Evolutionary conservation across 2,329 filamentous ascomycete genomes (phyloP).

Genomic region (Alternaria consortialis): DNA sequence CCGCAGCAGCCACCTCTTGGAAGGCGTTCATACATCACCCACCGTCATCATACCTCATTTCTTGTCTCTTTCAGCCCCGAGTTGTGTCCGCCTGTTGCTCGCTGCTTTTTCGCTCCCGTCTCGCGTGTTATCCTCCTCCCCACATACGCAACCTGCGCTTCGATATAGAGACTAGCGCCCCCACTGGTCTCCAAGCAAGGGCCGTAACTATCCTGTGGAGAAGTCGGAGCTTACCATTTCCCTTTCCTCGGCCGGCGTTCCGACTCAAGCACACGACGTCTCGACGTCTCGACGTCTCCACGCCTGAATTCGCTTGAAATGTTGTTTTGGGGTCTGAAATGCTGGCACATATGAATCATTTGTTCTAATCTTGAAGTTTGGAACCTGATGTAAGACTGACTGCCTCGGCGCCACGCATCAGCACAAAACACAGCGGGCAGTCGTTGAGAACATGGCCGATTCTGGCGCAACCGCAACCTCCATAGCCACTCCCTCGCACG

Average conservation of each 20-base stretch:
- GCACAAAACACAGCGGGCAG: constrained; percentile 28
- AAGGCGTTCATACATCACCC: constrained; percentile 20
- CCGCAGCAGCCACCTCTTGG: constrained; percentile 14
- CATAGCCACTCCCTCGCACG: constrained; percentile 41
- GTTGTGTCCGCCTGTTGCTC: not conserved
- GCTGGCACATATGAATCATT: constrained; percentile 12
- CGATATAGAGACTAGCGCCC: constrained; percentile 26
- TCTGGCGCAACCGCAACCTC: constrained; percentile 38
- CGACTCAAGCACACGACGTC: constrained; percentile 19
- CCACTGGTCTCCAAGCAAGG: constrained; percentile 21
- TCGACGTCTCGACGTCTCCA: constrained; percentile 4
- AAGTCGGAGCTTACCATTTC: constrained; percentile 23
- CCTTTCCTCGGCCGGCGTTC: constrained; percentile 19
- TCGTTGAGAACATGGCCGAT: constrained; percentile 39
- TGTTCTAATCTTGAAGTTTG: constrained; percentile 1
- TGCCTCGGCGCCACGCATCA: constrained; percentile 16
- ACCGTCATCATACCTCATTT: constrained; percentile 12
- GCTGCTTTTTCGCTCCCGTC: constrained; percentile 6
- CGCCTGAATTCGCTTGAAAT: constrained; percentile 13
- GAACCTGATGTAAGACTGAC: constrained; percentile 34
- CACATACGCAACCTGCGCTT: constrained; percentile 22
- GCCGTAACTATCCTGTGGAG: constrained; percentile 23
- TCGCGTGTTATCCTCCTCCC: constrained; percentile 22
- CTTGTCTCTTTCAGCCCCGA: constrained; percentile 7
- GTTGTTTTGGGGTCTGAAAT: constrained; percentile 1